Evolutionary conservation across 2,329 filamentous ascomycete species (phyloP), one percentile per base, ranked within the genome.

Genomic region (Cryphonectria radicalis): DNA sequence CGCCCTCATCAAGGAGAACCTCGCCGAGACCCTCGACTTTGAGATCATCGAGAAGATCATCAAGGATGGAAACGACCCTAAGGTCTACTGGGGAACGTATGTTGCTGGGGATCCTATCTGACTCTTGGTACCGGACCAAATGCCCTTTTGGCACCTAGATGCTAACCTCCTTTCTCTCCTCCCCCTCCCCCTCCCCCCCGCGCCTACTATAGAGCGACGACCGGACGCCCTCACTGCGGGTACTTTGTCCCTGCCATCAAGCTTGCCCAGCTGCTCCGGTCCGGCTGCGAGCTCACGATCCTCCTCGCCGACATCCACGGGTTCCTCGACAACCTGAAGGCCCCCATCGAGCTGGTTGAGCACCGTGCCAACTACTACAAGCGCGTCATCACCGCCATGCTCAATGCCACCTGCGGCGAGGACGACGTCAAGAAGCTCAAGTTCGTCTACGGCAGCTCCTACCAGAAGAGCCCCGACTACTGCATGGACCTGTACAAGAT

Each of bases 181-280:
- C 37, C 10, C 37, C 70, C 55, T 32, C 22, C 17, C 28, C 28
- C 11, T 2, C 37, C 70, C 55, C 28, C 22, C 17, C 4, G 1
- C 22, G 10, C 10, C 46, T n/a, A 28, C n/a, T 67, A 14, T 42
- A 95, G 92, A 55, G 93, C 93, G 25, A 94, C 93, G 22, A 97
- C 94, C 0, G 94, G 94, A n/a, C 88, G 91, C 72, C 94, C 94
- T 69, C 95, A 98, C 81, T 93, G 90, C 79, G 95, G 93, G 76
- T 97, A 97, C 86, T 93, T 97, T 74, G 92, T 96, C 13, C 91
- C 94, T 7, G 91, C 92, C 76, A 89, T 97, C 79, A 98, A 98
- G 82, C 92, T 98, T 74, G 94, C 94, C 55, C 92, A 98, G 80
- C 90, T 97, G 77, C 89, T 98, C 46, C 88, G 89, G 50, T 94